Evolutionary conservation across 2,329 filamentous ascomycete genomes (phyloP).

Genomic region (Penicillium sp.): DNA sequence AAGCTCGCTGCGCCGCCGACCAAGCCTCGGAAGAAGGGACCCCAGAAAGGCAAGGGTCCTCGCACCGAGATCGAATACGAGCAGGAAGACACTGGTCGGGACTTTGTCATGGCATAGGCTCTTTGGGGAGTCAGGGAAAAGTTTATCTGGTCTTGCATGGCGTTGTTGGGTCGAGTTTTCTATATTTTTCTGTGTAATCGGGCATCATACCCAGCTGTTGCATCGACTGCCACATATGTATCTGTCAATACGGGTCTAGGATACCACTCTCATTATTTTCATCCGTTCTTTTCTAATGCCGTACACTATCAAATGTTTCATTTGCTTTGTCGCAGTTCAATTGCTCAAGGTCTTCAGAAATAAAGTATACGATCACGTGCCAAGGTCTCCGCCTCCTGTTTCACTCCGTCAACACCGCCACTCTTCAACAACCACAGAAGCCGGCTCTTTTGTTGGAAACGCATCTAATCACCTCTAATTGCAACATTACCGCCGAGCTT

Average conservation of each 20-base stretch:
- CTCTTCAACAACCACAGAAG: conserved; percentile 12
- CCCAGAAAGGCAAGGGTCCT: conserved; percentile 46
- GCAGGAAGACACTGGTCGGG: conserved; percentile 59
- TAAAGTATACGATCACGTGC: conserved; percentile 17
- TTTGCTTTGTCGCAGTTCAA: not conserved
- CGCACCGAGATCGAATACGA: conserved; percentile 75
- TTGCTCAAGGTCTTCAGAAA: conserved; percentile 5
- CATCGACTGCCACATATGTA: conserved; percentile 25
- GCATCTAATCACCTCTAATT: conserved; percentile 3
- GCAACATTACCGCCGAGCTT: not conserved
- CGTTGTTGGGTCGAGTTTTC: conserved; percentile 27
- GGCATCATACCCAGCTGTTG: conserved; percentile 37
- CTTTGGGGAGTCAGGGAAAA: conserved; percentile 18
- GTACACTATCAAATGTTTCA: not conserved
- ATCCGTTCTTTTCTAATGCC: not conserved
- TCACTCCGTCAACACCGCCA: conserved; percentile 1
- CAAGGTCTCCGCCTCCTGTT: conserved; percentile 4
- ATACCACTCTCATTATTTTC: conserved; percentile 1
- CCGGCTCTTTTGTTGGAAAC: conserved; percentile 18
- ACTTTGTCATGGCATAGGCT: conserved; percentile 42
- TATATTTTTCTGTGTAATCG: conserved; percentile 24
- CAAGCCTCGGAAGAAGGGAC: conserved; percentile 59
- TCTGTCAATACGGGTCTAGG: conserved; percentile 14
- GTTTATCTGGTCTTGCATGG: conserved; percentile 30
- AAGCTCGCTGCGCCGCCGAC: conserved; percentile 52